Base-by-base conservation (phyloP, 1,284 basidiomycete genomes). In the Wolfiporia cocos region DNA sequence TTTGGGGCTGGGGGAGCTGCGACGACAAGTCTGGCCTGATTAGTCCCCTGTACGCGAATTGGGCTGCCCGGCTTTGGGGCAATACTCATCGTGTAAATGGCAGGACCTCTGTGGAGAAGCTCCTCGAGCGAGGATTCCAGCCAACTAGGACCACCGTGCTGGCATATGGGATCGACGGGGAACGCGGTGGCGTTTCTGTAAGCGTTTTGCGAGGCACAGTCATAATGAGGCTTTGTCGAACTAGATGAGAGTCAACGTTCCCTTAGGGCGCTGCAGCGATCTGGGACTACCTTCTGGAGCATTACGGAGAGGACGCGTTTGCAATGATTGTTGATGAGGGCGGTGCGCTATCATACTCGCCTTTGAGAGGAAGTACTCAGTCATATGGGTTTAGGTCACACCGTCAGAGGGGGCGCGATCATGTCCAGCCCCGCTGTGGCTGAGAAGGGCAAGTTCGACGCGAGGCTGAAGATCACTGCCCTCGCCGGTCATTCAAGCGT, bases 101-200 rank as follows among this genome's bases (percentile, higher is more conserved):
- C n/a, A 78, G 76, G 39, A 70, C 66, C 2, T 66, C 75, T n/a
- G n/a, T 83, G 3, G 78, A 82, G 55, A 66, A 69, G 2, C 61
- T 83, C 2, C 55, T 83, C n/a, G 64, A 68, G 35, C 62, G 60
- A 19, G 73, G 68, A 18, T 81, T 78, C 50, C 49, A 63, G 26
- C 80, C 78, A 0, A 59, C 63, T 10, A 67, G 79, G 4, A 70
- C 71, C 0, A 61, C 86, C 33, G 67, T 87, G 11, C 62, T 85
- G 19, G 74, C 77, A 2, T 78, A 76, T 44, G 86, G 86, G 11
- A 78, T 77, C 39, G 84, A 88, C 53, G 86, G 87, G 52, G 85
- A 88, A 59, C 61, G 68, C 2, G 66, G 71, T 18, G 79, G 81
- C 3, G 58, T 67, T 26, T 67, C 69, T 4, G 73, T 71, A 45